Percentiles rank a stretch among this genome's conserved stretches.
Evolutionary conservation across 176 grass and related monocot genomes (phyloP).

Genomic region (Metroxylon sagu): DNA sequence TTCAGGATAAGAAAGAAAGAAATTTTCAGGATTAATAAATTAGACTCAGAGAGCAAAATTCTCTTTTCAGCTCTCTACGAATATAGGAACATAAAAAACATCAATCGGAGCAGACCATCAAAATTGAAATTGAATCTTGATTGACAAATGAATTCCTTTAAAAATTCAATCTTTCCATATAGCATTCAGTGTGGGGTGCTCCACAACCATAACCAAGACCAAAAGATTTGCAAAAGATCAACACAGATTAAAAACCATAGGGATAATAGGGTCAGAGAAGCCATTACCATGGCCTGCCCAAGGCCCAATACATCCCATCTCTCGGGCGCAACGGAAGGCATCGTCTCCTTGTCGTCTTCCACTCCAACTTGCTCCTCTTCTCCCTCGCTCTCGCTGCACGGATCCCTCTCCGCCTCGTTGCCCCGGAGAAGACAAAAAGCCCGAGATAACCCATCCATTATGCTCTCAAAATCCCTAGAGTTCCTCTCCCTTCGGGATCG

Average conservation of each 20-base stretch:
- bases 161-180: too few species aligned
- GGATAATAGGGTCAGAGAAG: neutral
- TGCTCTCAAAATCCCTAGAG: neutral
- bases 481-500: slow-evolving; percentile 13
- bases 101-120: too few species aligned
- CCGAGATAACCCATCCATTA: neutral
- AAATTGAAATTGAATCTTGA: too few species aligned
- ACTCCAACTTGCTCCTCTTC: slow-evolving; percentile 11
- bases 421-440: slow-evolving; percentile 14
- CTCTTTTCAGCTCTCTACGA: too few species aligned
- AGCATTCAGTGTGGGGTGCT: too few species aligned
- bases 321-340: slow-evolving; percentile 31
- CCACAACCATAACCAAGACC: too few species aligned
- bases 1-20: too few species aligned
- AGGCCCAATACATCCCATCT: slow-evolving; percentile 91
- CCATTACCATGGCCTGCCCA: slow-evolving; percentile 84
- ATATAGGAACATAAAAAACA: too few species aligned
- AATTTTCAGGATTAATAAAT: too few species aligned
- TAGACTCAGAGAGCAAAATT: too few species aligned
- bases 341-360: slow-evolving; percentile 21
- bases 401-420: slow-evolving; percentile 12
- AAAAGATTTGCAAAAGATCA: too few species aligned
- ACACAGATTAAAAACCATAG: neutral
- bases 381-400: slow-evolving; percentile 41
- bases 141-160: too few species aligned